A percentile compares a stretch with the other conserved stretches of the same genome.
These are phyloP conservation scores for Saccharomycopsis babjevae DNA, from an alignment of 805 yeast species.

Conservation along the genomic window DNA sequence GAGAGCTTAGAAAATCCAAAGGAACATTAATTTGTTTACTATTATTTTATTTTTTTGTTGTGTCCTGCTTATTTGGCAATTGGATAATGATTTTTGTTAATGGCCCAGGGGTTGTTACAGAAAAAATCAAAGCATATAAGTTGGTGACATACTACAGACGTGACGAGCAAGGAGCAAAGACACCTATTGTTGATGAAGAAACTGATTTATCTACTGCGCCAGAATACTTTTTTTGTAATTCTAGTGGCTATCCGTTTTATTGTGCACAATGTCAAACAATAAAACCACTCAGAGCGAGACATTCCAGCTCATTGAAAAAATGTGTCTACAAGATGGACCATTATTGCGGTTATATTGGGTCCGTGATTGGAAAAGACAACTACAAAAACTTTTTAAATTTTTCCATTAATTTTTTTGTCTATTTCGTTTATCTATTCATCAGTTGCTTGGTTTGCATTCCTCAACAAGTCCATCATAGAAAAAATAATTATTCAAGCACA, in stretches of 20 bases:
- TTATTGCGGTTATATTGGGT: conserved; percentile 70
- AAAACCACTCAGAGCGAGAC: conserved; percentile 62
- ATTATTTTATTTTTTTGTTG: conserved; percentile 8
- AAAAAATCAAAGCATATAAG: conserved; percentile 12
- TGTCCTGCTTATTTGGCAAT: conserved; percentile 4
- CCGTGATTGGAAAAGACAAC: conserved; percentile 60
- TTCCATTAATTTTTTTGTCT: conserved; percentile 4
- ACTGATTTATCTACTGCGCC: conserved; percentile 28
- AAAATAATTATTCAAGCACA: background rate
- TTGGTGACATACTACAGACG: conserved; percentile 10
- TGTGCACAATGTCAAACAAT: conserved; percentile 58
- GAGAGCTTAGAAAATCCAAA: background rate
- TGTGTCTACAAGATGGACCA: conserved; percentile 80
- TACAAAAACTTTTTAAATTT: conserved; percentile 24
- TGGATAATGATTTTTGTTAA: conserved; percentile 13
- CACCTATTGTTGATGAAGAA: background rate
- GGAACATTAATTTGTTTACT: conserved; percentile 1
- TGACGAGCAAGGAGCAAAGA: conserved; percentile 6
- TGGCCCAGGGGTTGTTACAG: conserved; percentile 11
- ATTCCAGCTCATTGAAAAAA: conserved; percentile 41
- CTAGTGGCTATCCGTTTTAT: conserved; percentile 66
- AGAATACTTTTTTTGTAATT: conserved; percentile 53
- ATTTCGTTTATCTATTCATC: conserved; percentile 11
- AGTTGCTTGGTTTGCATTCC: conserved; percentile 7
- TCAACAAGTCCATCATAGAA: conserved; percentile 4